Evolutionary conservation across 139 green algal species (phyloP).

Genomic region (Gonium pectorale): DNA sequence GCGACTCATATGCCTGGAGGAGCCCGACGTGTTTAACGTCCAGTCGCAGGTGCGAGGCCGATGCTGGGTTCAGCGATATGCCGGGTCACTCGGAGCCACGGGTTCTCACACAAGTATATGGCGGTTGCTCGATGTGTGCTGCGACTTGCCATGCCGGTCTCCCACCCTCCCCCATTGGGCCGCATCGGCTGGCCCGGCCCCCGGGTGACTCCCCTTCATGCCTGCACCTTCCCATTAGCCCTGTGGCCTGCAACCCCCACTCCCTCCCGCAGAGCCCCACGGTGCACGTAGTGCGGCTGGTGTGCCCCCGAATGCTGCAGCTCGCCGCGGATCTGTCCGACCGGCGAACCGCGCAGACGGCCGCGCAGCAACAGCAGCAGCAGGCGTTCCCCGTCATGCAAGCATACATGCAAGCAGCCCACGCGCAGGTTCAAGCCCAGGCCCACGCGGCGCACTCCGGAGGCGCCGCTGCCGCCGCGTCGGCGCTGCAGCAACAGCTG

Average conservation of each 20-base stretch:
- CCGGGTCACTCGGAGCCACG: too few relatives aligned
- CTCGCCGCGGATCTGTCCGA: conserved; percentile 9
- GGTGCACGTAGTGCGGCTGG: conserved; percentile 23
- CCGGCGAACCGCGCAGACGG: not conserved
- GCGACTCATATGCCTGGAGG: conserved; percentile 38
- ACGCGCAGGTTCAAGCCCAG: too few relatives aligned
- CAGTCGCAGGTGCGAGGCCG: conserved; percentile 35
- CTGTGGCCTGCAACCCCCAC: too few relatives aligned
- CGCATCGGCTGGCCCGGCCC: too few relatives aligned
- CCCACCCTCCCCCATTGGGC: too few relatives aligned
- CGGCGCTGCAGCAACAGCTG: not conserved
- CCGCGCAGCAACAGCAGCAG: not conserved
- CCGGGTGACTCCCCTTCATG: too few relatives aligned
- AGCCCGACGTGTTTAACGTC: conserved; percentile 33
- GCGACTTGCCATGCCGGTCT: too few relatives aligned
- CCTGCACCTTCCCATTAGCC: too few relatives aligned
- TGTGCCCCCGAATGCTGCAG: conserved; percentile 28
- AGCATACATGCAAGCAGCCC: not conserved
- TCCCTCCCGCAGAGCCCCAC: conserved; percentile 26
- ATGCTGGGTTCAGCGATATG: too few relatives aligned
- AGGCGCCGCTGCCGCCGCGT: not conserved
- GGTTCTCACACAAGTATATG: too few relatives aligned
- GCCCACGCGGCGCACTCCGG: too few relatives aligned
- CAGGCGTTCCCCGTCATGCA: not conserved
- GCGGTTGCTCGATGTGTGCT: too few relatives aligned